Base-by-base conservation (phyloP, 805 yeast genomes). In the Kodamaea jinghongensis region DNA sequence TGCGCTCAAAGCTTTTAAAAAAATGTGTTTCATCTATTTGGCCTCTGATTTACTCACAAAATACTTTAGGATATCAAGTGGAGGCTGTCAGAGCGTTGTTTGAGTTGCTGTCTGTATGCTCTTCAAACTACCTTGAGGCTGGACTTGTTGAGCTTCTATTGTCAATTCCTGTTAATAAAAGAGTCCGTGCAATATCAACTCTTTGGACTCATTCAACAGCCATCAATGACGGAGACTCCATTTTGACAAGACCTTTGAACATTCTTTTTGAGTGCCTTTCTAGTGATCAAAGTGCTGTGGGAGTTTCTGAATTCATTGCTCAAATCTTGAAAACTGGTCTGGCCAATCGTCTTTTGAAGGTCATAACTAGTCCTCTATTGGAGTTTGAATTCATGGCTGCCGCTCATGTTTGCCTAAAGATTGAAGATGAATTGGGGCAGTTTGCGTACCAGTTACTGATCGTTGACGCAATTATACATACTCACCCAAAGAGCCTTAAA, bases 191-290 rank as follows among this genome's bases (percentile, higher is more conserved):
- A 0, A 75, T 87, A 46, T 71, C 78, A 36, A 71, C 78, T 6
- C 55, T 90, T 4, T 91, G 97, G 97, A 70, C 71, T 3, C 91
- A 86, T 50, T 73, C 91, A 0, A 44, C 61, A 6, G 58, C 69
- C n/a, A 54, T 61, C 28, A 74, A 71, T 31, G 86, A 79, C 27
- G 55, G 63, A 0, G 81, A 72, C 36, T 46, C 57, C 2, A 60
- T 83, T 6, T 58, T 88, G 9, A 63, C 73, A 5, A 70, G 82
- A 46, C 93, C 96, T 0, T 56, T 88, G 4, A 78, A 80, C 44
- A 55, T 86, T 1, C 63, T 86, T 12, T 57, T 90, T 25, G 96
- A 89, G 54, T 83, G 79, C 30, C 56, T 84, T 14, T 58, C 63
- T 4, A 73, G 69, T 31, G 67, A 65, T 8, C 71, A 76, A 6